Conservation (phyloP, 352 stramenopile species). For the Phytophthora ohioensis region DNA sequence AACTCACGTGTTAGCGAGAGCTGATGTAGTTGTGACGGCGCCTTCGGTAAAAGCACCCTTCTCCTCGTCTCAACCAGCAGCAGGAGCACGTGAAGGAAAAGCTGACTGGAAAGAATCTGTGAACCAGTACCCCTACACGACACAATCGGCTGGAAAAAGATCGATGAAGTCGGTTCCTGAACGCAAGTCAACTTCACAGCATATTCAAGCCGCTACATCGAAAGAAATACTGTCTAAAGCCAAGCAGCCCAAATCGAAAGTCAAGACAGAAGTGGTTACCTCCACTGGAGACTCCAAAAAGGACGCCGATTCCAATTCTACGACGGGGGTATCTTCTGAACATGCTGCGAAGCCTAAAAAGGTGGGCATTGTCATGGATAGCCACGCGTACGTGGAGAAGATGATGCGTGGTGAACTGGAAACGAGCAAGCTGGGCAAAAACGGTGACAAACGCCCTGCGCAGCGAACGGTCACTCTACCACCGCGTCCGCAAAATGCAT, state of each 20-base stretch:
- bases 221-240: not conserved
- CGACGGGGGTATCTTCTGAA: not conserved
- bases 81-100: not conserved
- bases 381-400: conserved; percentile 37
- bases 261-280: not conserved
- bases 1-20: not conserved
- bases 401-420: conserved; percentile 31
- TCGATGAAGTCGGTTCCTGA: conserved; percentile 2
- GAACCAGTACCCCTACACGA: not conserved
- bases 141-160: not conserved
- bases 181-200: not conserved
- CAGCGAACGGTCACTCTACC: conserved; percentile 4
- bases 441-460: not conserved
- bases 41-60: not conserved
- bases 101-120: not conserved
- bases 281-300: not conserved
- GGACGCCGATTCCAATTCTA: not conserved
- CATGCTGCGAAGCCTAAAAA: conserved; percentile 1
- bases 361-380: conserved; percentile 41
- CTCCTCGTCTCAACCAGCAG: not conserved
- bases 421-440: not conserved
- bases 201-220: not conserved
- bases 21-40: not conserved
- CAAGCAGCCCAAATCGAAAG: conserved; percentile 4
- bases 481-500: conserved; percentile 36